Conservation (phyloP, 805 yeast genomes). For the Candida tammaniensis region DNA sequence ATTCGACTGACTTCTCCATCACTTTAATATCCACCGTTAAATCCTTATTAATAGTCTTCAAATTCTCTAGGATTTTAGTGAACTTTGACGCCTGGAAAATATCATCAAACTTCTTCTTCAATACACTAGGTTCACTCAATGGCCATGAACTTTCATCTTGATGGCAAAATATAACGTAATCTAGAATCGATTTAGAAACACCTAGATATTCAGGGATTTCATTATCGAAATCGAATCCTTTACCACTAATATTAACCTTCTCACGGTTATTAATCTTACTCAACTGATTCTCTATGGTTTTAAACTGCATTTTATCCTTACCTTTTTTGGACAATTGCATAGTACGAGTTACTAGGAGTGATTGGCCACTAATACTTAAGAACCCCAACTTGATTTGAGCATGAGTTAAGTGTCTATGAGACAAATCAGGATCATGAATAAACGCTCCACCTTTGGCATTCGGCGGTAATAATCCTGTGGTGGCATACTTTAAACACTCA, state of each 20-base stretch:
- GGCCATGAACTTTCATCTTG: slow-evolving; percentile 99
- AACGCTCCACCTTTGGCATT: slow-evolving; percentile 96
- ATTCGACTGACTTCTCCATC: slow-evolving; percentile 74
- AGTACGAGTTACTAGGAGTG: slow-evolving; percentile 84
- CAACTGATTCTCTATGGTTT: slow-evolving; percentile 88
- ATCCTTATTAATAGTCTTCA: slow-evolving; percentile 75
- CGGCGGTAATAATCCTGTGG: slow-evolving; percentile 96
- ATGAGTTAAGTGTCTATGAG: slow-evolving; percentile 70
- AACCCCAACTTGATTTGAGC: slow-evolving; percentile 93
- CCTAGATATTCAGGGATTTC: slow-evolving; percentile 84
- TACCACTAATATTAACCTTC: slow-evolving; percentile 71
- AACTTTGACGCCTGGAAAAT: slow-evolving; percentile 93
- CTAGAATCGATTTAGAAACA: slow-evolving; percentile 81
- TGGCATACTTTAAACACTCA: slow-evolving; percentile 88
- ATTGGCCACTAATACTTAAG: slow-evolving; percentile 63
- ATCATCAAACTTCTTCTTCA: slow-evolving; percentile 93
- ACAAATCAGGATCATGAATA: slow-evolving; percentile 84
- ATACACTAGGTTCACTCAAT: slow-evolving; percentile 78
- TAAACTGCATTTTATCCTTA: slow-evolving; percentile 53
- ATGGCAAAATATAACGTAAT: slow-evolving; percentile 93
- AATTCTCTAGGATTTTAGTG: slow-evolving; percentile 81
- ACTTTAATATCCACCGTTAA: slow-evolving; percentile 72
- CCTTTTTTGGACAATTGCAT: slow-evolving; percentile 67
- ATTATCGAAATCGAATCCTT: slow-evolving; percentile 78
- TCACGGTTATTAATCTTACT: slow-evolving; percentile 64